These are phyloP conservation scores for Garcia nutans DNA, from an alignment of 345 rosid species.

Conservation along the genomic window DNA sequence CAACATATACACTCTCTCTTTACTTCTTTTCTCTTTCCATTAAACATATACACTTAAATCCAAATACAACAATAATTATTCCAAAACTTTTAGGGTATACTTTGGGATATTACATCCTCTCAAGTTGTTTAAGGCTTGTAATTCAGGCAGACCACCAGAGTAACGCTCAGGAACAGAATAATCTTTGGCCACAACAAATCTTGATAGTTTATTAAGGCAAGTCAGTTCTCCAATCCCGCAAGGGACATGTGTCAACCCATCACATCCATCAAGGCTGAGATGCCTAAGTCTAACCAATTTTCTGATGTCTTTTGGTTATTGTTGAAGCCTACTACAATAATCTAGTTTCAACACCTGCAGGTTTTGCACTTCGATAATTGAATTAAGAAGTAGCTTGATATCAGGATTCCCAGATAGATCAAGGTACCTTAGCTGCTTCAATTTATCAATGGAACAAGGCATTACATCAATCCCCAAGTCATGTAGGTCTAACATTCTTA, in stretches of 20 bases:
- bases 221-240: constrained; percentile 2
- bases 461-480: background rate
- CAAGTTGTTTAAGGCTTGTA: constrained; percentile 3
- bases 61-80: no score
- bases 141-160: background rate
- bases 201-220: background rate
- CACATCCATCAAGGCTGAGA: constrained; percentile 1
- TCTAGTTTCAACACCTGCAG: constrained; percentile 10
- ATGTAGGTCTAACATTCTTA: background rate
- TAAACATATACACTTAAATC: no score
- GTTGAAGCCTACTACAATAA: background rate
- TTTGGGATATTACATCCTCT: no score
- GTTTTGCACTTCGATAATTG: constrained; percentile 1
- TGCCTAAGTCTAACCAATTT: constrained; percentile 2
- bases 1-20: no score
- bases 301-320: background rate
- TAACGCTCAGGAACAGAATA: background rate
- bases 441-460: constrained; percentile 2
- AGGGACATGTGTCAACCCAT: constrained; percentile 1
- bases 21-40: no score
- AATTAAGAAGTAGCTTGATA: constrained; percentile 10
- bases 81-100: no score
- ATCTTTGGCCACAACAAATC: constrained; percentile 1
- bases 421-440: constrained; percentile 23
- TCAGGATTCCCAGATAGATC: constrained; percentile 13